Evolutionary conservation across 257 asterid species (phyloP), one percentile per base, ranked within the genome.

Genomic region (Solanum lignicaule): DNA sequence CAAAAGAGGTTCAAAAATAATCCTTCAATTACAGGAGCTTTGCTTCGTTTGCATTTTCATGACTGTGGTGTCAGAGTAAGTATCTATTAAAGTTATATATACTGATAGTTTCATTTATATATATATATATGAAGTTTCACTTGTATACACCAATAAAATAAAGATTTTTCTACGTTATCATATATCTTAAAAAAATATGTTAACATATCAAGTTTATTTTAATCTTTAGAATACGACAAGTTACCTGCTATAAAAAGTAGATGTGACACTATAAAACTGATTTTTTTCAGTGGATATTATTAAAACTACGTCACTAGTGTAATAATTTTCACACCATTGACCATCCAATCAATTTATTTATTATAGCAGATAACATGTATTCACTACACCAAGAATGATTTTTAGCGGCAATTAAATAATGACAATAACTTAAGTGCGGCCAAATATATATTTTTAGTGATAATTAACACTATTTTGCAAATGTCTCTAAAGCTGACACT

Each of bases 41-140:
- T 96, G 92, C 98, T 96, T 83, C 91, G 99, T 38, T 89, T 96
- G 96, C 94, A 96, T 89, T 96, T 96, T 29, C 99, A 96, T 35
- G 98, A 96, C 74, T 96, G 99, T 87, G 92, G 95, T 73, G 97
- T 96, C 14, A 76, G 90, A 58, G 98, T 94, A 92, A 88, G 83
- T 74, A 1, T 5, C 1, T 0, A 74, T 36, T 10, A 36, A 74
- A 74, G 31, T 74, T 74, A 21, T 23, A 23, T 74, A 23, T 23
- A 74, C 13, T 11, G 55, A 73, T 1, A 72, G 25, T 32, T 33
- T 31, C 43, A 3, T 38, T 38, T 1, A 29, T 6, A 36, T 36
- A 36, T 36, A 35, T 38, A 39, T 9, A 39, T 38, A 38, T 1
- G 15, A 36, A 36, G 41, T 36, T 36, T 36, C 10, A n/a, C 71